Evolutionary conservation across 192 early-diverging fungal species (phyloP), one percentile per base, ranked within the genome.

Genomic region (Podila minutissima): DNA sequence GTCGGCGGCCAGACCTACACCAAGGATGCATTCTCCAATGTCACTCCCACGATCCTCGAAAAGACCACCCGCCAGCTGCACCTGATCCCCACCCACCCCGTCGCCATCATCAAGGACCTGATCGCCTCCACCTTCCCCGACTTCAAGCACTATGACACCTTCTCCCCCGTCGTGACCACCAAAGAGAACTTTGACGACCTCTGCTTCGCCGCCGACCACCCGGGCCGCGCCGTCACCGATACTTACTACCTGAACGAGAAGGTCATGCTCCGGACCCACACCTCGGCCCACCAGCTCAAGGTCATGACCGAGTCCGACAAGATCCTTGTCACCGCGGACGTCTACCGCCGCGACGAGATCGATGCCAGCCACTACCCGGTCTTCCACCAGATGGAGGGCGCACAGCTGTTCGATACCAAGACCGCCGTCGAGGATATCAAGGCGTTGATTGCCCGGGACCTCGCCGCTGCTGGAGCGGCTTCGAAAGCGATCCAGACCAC

Each of bases 351-450:
- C 32, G 98, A 99, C 74, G 98, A 99, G 74, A 97, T 99, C 69
- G 97, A 99, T 72, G 87, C 92, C 7, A 93, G 89, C 65, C 98
- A 99, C 74, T 99, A 98, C 82, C 98, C 98, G 0, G 95, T 95
- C 6, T 99, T 99, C 82, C 98, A 99, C 72, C 98, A 99, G 82
- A 97, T 99, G 92, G 98, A 99, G 72, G 98, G 96, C 9, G 92
- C 97, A 35, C 91, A 93, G 49, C 82, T 90, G 31, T 94, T 94
- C 78, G 82, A 88, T 24, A 72, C 85, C 31, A 75, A 74, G 31
- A 82, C 85, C n/a, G 69, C 60, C 0, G 62, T 74, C 7, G 70
- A 75, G 32, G 76, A 75, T 22, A 71, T 87, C 48, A 41, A 74
- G 17, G 72, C 77, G n/a, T 74, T 82, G 4, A 77, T 85, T 33